Evolutionary conservation across 192 early-diverging fungal genomes (phyloP), one percentile per base, ranked within the genome.

Genomic region (Entophlyctis luteolus): DNA sequence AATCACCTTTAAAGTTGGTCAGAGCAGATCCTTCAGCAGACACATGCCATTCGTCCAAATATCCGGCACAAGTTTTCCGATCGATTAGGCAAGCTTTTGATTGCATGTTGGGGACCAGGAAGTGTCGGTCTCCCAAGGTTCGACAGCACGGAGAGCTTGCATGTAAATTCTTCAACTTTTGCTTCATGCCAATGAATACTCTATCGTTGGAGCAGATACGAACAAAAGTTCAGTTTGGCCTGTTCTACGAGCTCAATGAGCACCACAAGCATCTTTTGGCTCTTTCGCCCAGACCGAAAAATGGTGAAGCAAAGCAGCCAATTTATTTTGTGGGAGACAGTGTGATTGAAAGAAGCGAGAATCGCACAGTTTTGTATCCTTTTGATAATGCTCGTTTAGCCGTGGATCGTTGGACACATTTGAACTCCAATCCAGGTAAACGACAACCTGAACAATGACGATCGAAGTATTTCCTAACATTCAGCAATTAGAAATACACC

Each of bases 171-270:
- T 10, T 22, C 18, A 57, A 25, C 4, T 55, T 6, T 22, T 55
- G 14, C 20, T 55, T 34, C 31, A 33, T 12, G 10, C 32, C 31
- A 1, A 20, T 67, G 31, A 1, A 23, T 67, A 1, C 34, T 18
- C 46, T 16, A 50, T 47, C 18, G 38, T 3, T 53, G 28, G 39
- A 35, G 6, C 48, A 79, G 71, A 76, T 77, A 20, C 66, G 57
- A 39, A 80, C 78, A 25, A 77, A 75, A 55, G 72, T 83, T 4
- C 72, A 74, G 5, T 80, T 83, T 58, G 72, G 76, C 12, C 53
- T 78, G 10, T 80, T 77, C 62, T 27, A 78, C 36, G 75, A 80
- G 10, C 23, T 77, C 29, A 50, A 69, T 57, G 74, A 73, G 5
- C 35, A 31, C 42, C 28, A 33, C 29, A 23, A 50, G 29, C 16